Evolutionary conservation across 106 monocot species (phyloP).

Genomic region (Hemerocallis citrina): DNA sequence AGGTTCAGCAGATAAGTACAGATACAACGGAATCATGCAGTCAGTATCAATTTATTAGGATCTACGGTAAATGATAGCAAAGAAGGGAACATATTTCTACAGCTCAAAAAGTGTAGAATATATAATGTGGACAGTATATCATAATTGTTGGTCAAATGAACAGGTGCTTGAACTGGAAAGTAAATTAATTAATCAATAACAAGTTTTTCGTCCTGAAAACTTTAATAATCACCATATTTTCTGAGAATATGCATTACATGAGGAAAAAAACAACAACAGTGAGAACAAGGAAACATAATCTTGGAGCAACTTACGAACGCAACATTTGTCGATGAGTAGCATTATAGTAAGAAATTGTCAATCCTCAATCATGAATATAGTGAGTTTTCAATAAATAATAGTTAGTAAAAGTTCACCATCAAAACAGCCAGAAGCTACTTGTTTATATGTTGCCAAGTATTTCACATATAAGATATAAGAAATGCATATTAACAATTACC

Average conservation of each 20-base stretch:
- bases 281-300: background rate
- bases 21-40: too few species aligned
- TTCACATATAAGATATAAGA: background rate
- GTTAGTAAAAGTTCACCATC: background rate
- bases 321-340: background rate
- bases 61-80: background rate
- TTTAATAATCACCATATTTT: too few species aligned
- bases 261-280: too few species aligned
- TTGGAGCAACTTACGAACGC: background rate
- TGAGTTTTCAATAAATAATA: background rate
- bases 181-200: background rate
- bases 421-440: background rate
- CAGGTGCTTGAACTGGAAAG: too few species aligned
- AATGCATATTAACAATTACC: constrained; percentile 18
- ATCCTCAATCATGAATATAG: background rate
- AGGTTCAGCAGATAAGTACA: too few species aligned
- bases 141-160: background rate
- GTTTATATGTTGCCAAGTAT: background rate
- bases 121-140: background rate
- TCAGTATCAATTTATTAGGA: background rate
- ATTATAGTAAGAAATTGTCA: background rate
- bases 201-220: too few species aligned
- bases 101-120: background rate
- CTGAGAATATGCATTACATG: too few species aligned
- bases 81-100: background rate